These are phyloP conservation scores for Breviolum minutum DNA, from an alignment of 73 alveolate species.

Conservation along the genomic window DNA sequence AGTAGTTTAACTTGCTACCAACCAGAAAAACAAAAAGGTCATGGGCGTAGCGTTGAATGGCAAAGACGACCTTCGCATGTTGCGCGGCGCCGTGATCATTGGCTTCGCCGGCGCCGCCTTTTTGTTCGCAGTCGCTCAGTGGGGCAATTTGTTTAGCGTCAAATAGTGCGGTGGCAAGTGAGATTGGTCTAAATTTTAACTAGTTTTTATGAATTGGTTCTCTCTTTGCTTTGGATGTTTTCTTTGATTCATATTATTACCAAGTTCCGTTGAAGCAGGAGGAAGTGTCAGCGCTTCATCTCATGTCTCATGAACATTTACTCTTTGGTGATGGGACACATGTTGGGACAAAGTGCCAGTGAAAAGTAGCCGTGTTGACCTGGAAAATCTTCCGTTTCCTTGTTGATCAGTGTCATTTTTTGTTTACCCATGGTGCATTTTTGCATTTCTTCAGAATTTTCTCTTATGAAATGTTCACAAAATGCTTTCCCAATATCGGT, in stretches of 20 bases:
- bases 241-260: too few relatives aligned
- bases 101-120: slow-evolving; percentile 24
- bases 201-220: not conserved
- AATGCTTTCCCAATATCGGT: too few relatives aligned
- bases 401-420: too few relatives aligned
- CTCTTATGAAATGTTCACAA: too few relatives aligned
- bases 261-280: too few relatives aligned
- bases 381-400: not conserved
- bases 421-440: too few relatives aligned
- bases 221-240: too few relatives aligned
- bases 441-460: too few relatives aligned
- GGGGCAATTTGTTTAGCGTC: too few relatives aligned
- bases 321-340: not conserved
- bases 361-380: not conserved
- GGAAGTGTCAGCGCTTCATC: too few relatives aligned
- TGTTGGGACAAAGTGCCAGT: not conserved
- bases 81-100: slow-evolving; percentile 67
- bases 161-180: not conserved
- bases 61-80: slow-evolving; percentile 82
- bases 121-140: not conserved
- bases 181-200: not conserved
- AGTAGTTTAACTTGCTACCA: too few relatives aligned
- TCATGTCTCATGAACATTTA: too few relatives aligned
- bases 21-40: not conserved
- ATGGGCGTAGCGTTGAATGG: slow-evolving; percentile 91